These are phyloP conservation scores for Fusarium duplospermum DNA, from an alignment of 2,329 filamentous ascomycete genomes.

Conservation along the genomic window DNA sequence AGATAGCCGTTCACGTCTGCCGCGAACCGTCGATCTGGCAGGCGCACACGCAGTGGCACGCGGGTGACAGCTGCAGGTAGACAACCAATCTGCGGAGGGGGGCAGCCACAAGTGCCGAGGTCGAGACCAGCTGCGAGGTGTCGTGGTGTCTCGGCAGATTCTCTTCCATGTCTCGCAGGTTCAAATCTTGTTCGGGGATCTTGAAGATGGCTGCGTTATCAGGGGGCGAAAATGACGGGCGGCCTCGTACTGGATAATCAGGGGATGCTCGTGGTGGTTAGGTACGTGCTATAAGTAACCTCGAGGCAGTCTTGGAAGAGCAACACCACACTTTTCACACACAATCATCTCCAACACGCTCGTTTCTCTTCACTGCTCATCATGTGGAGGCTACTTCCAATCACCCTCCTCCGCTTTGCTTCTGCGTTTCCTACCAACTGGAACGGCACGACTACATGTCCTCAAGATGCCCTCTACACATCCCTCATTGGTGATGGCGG, in stretches of 20 bases:
- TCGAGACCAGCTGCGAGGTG: slow-evolving; percentile 10
- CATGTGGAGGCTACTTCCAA: slow-evolving; percentile 37
- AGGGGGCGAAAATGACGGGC: background rate
- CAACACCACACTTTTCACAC: background rate
- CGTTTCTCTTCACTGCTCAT: slow-evolving; percentile 18
- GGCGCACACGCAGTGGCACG: slow-evolving; percentile 21
- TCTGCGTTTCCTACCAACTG: slow-evolving; percentile 27
- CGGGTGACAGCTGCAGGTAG: background rate
- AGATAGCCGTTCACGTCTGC: slow-evolving; percentile 24
- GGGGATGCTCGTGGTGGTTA: background rate
- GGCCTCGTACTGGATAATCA: slow-evolving; percentile 8
- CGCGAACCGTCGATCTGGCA: slow-evolving; percentile 27
- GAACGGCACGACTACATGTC: slow-evolving; percentile 39
- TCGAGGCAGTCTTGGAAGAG: background rate
- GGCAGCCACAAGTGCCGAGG: slow-evolving; percentile 16
- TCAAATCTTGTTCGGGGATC: background rate
- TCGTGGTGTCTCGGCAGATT: slow-evolving; percentile 36
- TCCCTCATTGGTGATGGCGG: slow-evolving; percentile 43
- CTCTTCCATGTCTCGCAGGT: slow-evolving; percentile 13
- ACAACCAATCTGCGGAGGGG: background rate
- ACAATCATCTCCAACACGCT: slow-evolving; percentile 18
- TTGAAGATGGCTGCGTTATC: background rate
- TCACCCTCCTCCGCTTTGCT: slow-evolving; percentile 15
- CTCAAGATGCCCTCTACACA: slow-evolving; percentile 46
- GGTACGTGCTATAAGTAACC: slow-evolving; percentile 34